Evolutionary conservation across 2,329 filamentous ascomycete species (phyloP).

Genomic region (Fusarium torulosum): DNA sequence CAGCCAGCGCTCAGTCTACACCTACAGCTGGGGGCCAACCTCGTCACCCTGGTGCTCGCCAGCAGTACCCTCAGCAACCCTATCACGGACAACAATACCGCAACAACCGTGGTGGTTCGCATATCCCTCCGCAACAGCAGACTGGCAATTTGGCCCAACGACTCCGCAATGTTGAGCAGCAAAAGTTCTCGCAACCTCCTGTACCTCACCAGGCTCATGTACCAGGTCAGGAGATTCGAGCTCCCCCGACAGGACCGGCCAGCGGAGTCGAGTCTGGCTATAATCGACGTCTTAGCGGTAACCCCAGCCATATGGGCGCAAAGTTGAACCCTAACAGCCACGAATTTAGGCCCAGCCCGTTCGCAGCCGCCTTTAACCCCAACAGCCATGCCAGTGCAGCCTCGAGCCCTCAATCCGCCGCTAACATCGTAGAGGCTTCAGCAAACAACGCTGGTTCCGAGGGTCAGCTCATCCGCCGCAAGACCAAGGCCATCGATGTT

Average conservation of each 20-base stretch:
- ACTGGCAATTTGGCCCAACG: constrained; percentile 63
- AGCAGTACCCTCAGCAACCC: constrained; percentile 61
- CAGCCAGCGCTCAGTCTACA: constrained; percentile 52
- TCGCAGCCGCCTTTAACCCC: constrained; percentile 84
- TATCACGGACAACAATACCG: constrained; percentile 63
- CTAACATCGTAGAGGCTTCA: constrained; percentile 61
- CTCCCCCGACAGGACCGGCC: constrained; percentile 80
- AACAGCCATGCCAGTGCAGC: constrained; percentile 72
- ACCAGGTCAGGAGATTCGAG: constrained; percentile 73
- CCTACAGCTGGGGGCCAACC: constrained; percentile 49
- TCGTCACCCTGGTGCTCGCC: constrained; percentile 63
- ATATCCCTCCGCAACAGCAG: constrained; percentile 57
- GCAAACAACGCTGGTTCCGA: constrained; percentile 34
- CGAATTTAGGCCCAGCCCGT: constrained; percentile 89
- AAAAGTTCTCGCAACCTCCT: constrained; percentile 61
- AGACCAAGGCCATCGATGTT: constrained; percentile 77
- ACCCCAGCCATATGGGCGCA: constrained; percentile 64
- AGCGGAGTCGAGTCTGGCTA: constrained; percentile 66
- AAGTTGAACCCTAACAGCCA: constrained; percentile 75
- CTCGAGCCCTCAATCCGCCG: constrained; percentile 77
- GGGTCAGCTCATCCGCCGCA: constrained; percentile 74
- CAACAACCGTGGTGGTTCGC: constrained; percentile 60
- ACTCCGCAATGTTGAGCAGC: constrained; percentile 65
- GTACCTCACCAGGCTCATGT: constrained; percentile 61
- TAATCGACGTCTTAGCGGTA: constrained; percentile 65